phyloP scores from a whole-genome alignment of 805 yeast species.

The Saturnispora quitensis region DNA sequence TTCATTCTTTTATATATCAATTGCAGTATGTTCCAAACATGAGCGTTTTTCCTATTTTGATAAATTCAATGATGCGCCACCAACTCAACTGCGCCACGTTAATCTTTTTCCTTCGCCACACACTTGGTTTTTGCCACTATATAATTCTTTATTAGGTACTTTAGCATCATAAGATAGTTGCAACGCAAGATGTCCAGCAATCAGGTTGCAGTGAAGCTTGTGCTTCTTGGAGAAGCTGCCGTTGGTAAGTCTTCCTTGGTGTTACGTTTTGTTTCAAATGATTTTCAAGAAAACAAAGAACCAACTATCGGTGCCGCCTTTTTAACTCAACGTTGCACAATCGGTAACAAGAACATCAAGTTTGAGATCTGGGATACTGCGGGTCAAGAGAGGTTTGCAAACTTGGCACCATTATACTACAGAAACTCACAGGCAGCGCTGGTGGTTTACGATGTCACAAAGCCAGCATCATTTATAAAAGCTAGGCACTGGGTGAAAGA shows the following conservation, averaged over 20 bases:
- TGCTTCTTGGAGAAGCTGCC: constrained; percentile 93
- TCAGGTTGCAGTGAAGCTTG: constrained; percentile 76
- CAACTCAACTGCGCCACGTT: neutral
- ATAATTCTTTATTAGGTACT: neutral
- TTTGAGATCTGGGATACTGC: constrained; percentile 97
- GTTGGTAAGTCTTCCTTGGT: constrained; percentile 95
- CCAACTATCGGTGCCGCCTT: constrained; percentile 99
- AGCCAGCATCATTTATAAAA: constrained; percentile 88
- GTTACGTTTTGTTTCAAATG: constrained; percentile 85
- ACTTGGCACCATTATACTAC: constrained; percentile 94
- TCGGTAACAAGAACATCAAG: constrained; percentile 79
- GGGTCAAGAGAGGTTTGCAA: constrained; percentile 95
- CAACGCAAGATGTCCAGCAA: constrained; percentile 16
- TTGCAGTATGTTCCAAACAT: neutral
- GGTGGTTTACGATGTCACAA: constrained; percentile 91
- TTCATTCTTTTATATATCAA: neutral
- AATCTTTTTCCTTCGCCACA: neutral
- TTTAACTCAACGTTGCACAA: constrained; percentile 83
- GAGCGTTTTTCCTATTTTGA: constrained; percentile 3
- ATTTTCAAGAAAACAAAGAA: constrained; percentile 94
- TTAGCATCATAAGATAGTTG: neutral
- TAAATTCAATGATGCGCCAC: constrained; percentile 7
- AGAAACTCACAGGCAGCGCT: constrained; percentile 96
- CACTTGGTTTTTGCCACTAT: neutral
- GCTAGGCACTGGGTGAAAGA: constrained; percentile 99